phyloP scores from a whole-genome alignment of 2,329 filamentous ascomycete genomes.

The Trichoderma sp. region DNA sequence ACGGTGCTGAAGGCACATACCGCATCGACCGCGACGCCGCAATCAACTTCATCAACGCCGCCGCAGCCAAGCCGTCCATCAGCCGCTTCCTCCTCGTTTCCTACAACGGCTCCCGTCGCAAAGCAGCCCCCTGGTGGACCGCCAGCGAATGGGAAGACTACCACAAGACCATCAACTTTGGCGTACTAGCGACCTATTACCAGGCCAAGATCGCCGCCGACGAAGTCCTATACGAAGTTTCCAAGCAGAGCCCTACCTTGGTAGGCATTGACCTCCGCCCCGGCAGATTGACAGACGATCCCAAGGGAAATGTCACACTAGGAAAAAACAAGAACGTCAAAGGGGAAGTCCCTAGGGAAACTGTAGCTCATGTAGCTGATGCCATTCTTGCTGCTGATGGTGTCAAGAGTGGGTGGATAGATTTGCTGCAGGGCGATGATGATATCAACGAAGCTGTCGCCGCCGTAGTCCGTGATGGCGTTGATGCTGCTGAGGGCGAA shows the following conservation, averaged over 20 bases:
- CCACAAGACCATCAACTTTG: conserved; percentile 40
- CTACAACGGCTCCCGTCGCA: conserved; percentile 54
- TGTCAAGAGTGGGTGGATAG: conserved; percentile 51
- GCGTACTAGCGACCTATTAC: conserved; percentile 51
- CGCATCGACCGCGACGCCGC: conserved; percentile 63
- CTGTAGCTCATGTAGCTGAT: conserved; percentile 58
- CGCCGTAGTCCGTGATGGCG: conserved; percentile 46
- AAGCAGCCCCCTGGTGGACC: conserved; percentile 55
- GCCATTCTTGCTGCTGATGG: conserved; percentile 50
- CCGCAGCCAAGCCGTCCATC: conserved; percentile 51
- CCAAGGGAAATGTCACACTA: conserved; percentile 46
- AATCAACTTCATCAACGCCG: conserved; percentile 58
- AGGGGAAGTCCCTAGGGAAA: conserved; percentile 51
- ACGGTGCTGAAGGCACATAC: conserved; percentile 53
- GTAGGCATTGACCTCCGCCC: conserved; percentile 54
- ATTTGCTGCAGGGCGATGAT: conserved; percentile 54
- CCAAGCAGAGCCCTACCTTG: conserved; percentile 41
- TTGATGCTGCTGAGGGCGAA: conserved; percentile 55
- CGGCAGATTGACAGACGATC: conserved; percentile 47
- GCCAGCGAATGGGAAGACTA: conserved; percentile 48
- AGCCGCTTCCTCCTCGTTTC: conserved; percentile 64
- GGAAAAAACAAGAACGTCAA: conserved; percentile 42
- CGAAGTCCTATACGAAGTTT: conserved; percentile 51
- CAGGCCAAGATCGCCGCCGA: conserved; percentile 60
- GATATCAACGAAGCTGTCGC: conserved; percentile 46